Percentiles rank a stretch among this genome's conserved stretches.
phyloP scores from a whole-genome alignment of 805 yeast species.

The Brettanomyces nanus region DNA sequence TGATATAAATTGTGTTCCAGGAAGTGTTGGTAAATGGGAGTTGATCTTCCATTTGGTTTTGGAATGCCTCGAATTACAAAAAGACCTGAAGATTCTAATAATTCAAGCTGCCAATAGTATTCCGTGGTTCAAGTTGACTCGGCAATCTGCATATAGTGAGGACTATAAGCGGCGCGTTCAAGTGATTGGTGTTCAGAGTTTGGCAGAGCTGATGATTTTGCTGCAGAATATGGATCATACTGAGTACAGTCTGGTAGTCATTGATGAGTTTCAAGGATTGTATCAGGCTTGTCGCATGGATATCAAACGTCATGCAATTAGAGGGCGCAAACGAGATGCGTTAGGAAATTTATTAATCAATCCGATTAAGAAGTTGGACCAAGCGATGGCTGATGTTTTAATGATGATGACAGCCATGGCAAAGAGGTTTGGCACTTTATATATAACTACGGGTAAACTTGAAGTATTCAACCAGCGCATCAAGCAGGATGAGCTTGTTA shows the following conservation, averaged over 20 bases:
- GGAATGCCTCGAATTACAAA: conserved; percentile 3
- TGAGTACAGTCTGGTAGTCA: conserved; percentile 16
- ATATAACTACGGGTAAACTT: conserved; percentile 24
- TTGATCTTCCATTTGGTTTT: conserved; percentile 15
- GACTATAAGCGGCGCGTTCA: conserved; percentile 8
- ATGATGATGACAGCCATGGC: conserved; percentile 11
- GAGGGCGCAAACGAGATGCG: neutral
- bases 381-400: conserved; percentile 8
- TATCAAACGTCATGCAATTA: neutral
- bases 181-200: conserved; percentile 9
- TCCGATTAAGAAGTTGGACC: neutral
- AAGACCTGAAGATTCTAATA: conserved; percentile 8
- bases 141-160: neutral
- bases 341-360: neutral
- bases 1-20: conserved; percentile 22
- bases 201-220: conserved; percentile 16
- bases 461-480: conserved; percentile 20
- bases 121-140: conserved; percentile 21
- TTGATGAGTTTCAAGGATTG: conserved; percentile 22
- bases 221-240: conserved; percentile 13
- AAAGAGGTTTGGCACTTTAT: conserved; percentile 7
- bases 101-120: conserved; percentile 12
- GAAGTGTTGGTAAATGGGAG: conserved; percentile 23
- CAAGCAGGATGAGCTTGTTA: conserved; percentile 3
- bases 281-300: conserved; percentile 10